These are phyloP conservation scores for Stellera chamaejasme DNA, from an alignment of 345 rosid genomes.

Conservation along the genomic window DNA sequence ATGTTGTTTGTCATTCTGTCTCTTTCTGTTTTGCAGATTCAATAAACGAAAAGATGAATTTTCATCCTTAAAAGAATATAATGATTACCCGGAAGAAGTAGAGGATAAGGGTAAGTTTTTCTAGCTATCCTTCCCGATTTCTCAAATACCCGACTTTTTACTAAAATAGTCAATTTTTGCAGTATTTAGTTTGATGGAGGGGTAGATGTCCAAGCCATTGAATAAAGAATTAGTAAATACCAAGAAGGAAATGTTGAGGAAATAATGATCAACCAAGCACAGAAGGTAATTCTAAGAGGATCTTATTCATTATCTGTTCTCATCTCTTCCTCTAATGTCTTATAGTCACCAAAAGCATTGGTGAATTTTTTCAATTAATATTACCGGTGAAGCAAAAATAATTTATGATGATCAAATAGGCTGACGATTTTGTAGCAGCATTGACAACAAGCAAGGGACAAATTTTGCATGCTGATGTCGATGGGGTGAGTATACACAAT, in stretches of 20 bases:
- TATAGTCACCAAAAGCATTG: not conserved
- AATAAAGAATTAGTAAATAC: no score
- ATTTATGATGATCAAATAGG: conserved; percentile 39
- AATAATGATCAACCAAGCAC: no score
- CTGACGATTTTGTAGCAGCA: conserved; percentile 83
- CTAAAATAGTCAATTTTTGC: conserved; percentile 11
- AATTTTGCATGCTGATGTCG: conserved; percentile 39
- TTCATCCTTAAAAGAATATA: conserved; percentile 64
- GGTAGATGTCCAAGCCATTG: no score
- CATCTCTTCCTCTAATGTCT: no score
- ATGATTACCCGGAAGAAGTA: conserved; percentile 91
- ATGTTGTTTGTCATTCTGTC: not conserved
- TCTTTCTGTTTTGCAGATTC: conserved; percentile 33
- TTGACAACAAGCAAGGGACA: conserved; percentile 71
- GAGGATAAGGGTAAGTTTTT: conserved; percentile 80
- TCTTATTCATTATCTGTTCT: no score
- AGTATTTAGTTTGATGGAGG: conserved; percentile 73
- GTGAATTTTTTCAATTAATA: not conserved
- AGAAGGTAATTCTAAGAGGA: no score
- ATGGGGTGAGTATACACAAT: conserved; percentile 29
- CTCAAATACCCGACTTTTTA: not conserved
- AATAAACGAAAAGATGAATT: conserved; percentile 91
- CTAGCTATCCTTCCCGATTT: conserved; percentile 8
- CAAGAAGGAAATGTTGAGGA: no score
- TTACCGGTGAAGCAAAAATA: conserved; percentile 4